Percentiles rank a stretch among this genome's conserved stretches.
These are phyloP conservation scores for Trichoderma virens DNA, from an alignment of 495 filamentous ascomycete genomes.

Conservation along the genomic window DNA sequence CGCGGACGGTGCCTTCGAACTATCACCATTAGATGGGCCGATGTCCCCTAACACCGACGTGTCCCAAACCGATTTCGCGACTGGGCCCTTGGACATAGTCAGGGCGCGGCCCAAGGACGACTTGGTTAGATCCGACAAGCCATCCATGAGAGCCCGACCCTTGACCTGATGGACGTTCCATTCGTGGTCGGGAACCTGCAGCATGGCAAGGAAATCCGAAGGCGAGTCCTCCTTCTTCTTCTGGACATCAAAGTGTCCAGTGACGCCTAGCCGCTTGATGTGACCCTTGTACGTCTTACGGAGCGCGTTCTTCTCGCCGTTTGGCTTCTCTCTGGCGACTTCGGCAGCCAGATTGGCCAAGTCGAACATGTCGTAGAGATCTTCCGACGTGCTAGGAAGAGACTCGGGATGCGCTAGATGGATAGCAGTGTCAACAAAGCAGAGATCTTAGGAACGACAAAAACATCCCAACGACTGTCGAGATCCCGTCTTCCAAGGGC, in stretches of 20 bases:
- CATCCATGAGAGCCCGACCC: constrained; percentile 49
- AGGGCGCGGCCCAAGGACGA: constrained; percentile 32
- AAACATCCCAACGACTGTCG: constrained; percentile 5
- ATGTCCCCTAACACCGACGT: constrained; percentile 46
- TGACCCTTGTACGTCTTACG: constrained; percentile 54
- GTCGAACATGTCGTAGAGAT: constrained; percentile 45
- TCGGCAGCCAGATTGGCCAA: constrained; percentile 41
- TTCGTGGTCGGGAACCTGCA: constrained; percentile 44
- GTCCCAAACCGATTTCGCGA: constrained; percentile 43
- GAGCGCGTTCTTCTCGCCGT: constrained; percentile 48
- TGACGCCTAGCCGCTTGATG: constrained; percentile 46
- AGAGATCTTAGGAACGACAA: neutral
- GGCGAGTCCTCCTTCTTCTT: constrained; percentile 33
- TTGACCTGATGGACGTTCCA: constrained; percentile 43
- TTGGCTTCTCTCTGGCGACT: constrained; percentile 45
- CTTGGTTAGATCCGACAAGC: constrained; percentile 29
- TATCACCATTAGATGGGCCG: constrained; percentile 16
- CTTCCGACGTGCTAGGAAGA: constrained; percentile 34
- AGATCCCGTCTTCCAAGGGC: constrained; percentile 4
- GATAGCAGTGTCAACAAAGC: constrained; percentile 41
- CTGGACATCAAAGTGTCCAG: constrained; percentile 44
- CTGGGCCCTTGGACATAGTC: constrained; percentile 39
- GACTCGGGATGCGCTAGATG: constrained; percentile 38
- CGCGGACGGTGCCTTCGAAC: constrained; percentile 20
- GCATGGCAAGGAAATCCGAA: constrained; percentile 35